Base-by-base conservation (phyloP, 345 rosid genomes). In the Limnanthes douglasii region DNA sequence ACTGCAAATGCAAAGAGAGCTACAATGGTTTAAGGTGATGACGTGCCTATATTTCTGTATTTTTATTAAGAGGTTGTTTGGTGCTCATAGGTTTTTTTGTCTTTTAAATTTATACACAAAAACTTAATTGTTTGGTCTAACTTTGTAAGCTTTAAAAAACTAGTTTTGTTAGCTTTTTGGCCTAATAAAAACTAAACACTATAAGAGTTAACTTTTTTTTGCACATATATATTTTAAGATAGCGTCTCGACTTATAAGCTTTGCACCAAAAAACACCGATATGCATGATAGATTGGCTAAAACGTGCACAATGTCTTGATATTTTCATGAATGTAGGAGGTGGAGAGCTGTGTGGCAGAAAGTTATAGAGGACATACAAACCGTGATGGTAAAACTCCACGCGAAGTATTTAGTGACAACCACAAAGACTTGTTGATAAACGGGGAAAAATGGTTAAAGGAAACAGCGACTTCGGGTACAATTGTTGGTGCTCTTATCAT, bases 391-490 rank as follows among this genome's bases (percentile, higher is more conserved):
- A 50, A 38, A 48, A 60, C 51, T 2, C 56, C 65, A 3, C 18
- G 33, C 25, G 48, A 40, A 31, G 37, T 53, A 39, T 60, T 60
- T 43, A 48, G 34, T 10, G 51, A 43, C 18, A 48, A 34, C 11
- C 66, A 60, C 19, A 15, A 48, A 34, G 4, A 22, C 2, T 6
- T 54, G 8, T 17, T 50, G 13, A 5, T 46, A 39, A 48, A 54
- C 10, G 60, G 60, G 0, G 61, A 60, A 41, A 54, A 48, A 44
- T 60, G 61, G 60, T 48, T 60, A 60, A 60, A 54, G 31, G 58
- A 46, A 16, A 62, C 69, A 0, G 47, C 73, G 0, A 43, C 34
- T 19, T 54, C 62, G 0, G 57, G 61, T 12, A 41, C 56, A 45
- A 30, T 66, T 10, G 50, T 50, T 5, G 50, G 68, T 6, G 46